Evolutionary conservation across 1,139 yeast genomes (phyloP), one percentile per base, ranked within the genome.

Genomic region (Zygoascus meyerae): DNA sequence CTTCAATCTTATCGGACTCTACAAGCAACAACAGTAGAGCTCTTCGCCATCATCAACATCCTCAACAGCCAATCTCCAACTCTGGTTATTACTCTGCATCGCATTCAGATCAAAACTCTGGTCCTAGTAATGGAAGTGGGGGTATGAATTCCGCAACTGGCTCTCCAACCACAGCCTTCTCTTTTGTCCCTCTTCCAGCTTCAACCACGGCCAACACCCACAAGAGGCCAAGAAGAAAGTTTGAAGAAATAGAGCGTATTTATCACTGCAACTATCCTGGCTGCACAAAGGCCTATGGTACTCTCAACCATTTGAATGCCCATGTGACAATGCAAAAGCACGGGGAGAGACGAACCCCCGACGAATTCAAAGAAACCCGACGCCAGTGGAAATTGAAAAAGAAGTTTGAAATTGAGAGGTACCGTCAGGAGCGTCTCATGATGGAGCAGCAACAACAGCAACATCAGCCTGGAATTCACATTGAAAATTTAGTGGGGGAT

Each of bases 271-370:
- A 75, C 43, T 79, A 58, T 56, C 73, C 75, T 9, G 78, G 76
- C 1, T 84, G 94, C 59, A 68, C 74, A 37, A 84, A 84, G 64
- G 79, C 83, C 44, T 84, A 84, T 61, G 94, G 94, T 1, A 81
- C 87, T 17, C 68, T 84, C 44, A 84, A 84, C 63, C 94, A 84
- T 63, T 68, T 84, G 44, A 84, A 84, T 62, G 84, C 90, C 11
- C 94, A 84, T 61, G 81, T 84, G 16, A 74, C 77, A 3, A 75
- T 84, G 60, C 86, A 84, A 55, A 77, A 75, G 42, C 94, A 84
- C 60, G 94, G 94, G 6, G 74, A 73, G 45, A 75, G 85, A 54
- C 75, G 86, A 50, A 70, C 75, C 31, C 86, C 86, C 37, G 79
- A 81, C 30, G 92, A 84, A 60, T 84, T 83, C 62, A 72, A 70